These are phyloP conservation scores for Ophiostoma piceae DNA, from an alignment of 2,329 filamentous ascomycete genomes.

Conservation along the genomic window DNA sequence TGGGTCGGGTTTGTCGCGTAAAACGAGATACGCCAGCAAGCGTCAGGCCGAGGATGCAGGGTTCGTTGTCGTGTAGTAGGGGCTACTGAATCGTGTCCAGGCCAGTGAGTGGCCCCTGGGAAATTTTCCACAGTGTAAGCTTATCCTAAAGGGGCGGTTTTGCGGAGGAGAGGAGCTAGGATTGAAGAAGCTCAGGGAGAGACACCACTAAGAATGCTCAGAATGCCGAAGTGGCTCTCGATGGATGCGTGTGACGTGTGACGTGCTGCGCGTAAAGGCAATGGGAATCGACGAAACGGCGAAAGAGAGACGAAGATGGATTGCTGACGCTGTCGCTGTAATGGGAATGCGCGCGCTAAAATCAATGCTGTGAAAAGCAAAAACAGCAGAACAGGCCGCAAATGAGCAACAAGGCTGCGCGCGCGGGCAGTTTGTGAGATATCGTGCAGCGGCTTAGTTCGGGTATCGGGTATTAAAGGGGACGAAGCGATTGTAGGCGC, in stretches of 20 bases:
- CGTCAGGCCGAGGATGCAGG: not conserved
- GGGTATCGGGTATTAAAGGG: not conserved
- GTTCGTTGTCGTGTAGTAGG: not conserved
- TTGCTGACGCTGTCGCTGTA: constrained; percentile 3
- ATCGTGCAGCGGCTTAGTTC: constrained; percentile 2
- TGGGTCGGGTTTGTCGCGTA: constrained; percentile 6
- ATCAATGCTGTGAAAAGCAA: not conserved
- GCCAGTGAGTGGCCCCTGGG: constrained; percentile 13
- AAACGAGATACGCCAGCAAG: not conserved
- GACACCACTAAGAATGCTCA: not conserved
- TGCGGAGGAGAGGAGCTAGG: constrained; percentile 18
- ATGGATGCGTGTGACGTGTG: not conserved
- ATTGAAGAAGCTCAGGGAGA: not conserved
- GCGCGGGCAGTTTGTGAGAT: not conserved
- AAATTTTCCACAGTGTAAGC: constrained; percentile 10
- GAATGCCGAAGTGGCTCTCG: not conserved
- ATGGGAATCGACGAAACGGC: not conserved
- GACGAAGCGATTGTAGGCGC: not conserved
- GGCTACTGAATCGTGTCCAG: not conserved
- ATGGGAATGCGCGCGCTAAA: not conserved
- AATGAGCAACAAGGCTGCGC: not conserved
- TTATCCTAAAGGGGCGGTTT: constrained; percentile 21
- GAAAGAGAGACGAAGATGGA: not conserved
- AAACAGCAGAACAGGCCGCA: not conserved
- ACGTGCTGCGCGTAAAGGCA: not conserved